Base-by-base conservation (phyloP, 345 rosid species). In the Pistacia atlantica region DNA sequence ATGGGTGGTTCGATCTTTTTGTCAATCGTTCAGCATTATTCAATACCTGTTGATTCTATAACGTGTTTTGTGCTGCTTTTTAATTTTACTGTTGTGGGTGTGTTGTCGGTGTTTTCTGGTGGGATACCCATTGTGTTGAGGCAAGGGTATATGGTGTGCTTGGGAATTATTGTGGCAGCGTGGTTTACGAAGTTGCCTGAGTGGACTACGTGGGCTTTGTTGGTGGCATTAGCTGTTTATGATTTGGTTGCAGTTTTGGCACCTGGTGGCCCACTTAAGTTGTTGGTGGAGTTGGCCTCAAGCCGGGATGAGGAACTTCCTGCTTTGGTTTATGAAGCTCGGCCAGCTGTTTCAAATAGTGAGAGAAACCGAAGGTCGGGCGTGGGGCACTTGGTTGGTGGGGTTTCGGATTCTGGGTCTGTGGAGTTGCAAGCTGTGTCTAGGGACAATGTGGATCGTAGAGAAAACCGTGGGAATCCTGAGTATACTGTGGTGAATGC, bases 121-220 rank as follows among this genome's bases (percentile, higher is more conserved):
- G 99, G 93, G 48, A 78, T 93, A 45, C 97, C 98, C 0, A 90
- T 96, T 70, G 58, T 96, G 58, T 18, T 92, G 75, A 88, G 97
- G 81, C 99, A 96, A 84, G 90, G 80, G 54, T 96, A 93, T 77
- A 93, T 96, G 99, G 97, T 96, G 55, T 87, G 72, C 17, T 67
- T 93, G 86, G 99, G 99, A 59, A 86, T 96, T 62, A 80, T 89
- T 81, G 95, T 93, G 55, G 99, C 99, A 1, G 90, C 93, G 75
- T 95, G 97, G 99, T 92, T 95, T 79, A 91, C 99, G 2, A 96
- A 91, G 78, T 75, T 96, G 73, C 99, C 98, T 0, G 98, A 96
- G 63, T 96, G 98, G 99, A 93, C 98, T 78, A 95, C 99, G 0
- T 95, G 99, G 99, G 82, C 76, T 77, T 80, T 92, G 80, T 81